Base-by-base conservation (phyloP, 2,329 filamentous ascomycete species). In the Xenoacremonium recifei region DNA sequence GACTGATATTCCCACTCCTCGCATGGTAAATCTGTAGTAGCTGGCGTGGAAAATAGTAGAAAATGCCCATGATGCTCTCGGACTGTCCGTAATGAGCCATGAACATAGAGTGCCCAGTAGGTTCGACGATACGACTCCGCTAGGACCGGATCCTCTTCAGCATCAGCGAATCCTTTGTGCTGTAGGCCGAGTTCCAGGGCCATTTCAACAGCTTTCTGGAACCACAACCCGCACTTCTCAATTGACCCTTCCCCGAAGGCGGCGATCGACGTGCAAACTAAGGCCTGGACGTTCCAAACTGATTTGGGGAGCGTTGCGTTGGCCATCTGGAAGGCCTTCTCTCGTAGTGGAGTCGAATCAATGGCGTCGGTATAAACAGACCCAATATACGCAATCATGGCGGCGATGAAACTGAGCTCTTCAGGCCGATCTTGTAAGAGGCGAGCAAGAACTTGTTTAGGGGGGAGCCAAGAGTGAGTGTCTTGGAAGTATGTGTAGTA, bases 61-160 rank as follows among this genome's bases (percentile, higher is more conserved):
- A 47, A 48, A 23, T 44, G 33, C 5, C 35, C 30, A 3, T 40
- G 19, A 17, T 44, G 36, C 16, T 48, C 43, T 25, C 47, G 48
- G 9, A 56, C 45, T 16, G 21, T 42, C 9, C 53, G 40, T 20
- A 58, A 19, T 12, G 49, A 48, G 2, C 49, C 51, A n/a, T 58
- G 49, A 5, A 48, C 21, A 25, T 53, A 58, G 9, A 58, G 27
- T 5, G 42, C 54, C 55, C 53, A 58, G 32, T 58, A 58, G 11
- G 55, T 55, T 21, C 55, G 45, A 31, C 55, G 45, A 18, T 48
- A 53, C 5, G 55, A 58, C 31, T 58, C 55, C 17, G 54, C 53
- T 3, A 55, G 20, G 21, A 57, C 5, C 18, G 35, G 44, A 17
- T 42, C 25, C 12, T 33, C 12, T 20, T 49, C 45, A 4, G 35